A percentile compares a stretch with the other conserved stretches of the same genome.
These are phyloP conservation scores for Phytophthora hybrid DNA, from an alignment of 352 stramenopile genomes.

Conservation along the genomic window DNA sequence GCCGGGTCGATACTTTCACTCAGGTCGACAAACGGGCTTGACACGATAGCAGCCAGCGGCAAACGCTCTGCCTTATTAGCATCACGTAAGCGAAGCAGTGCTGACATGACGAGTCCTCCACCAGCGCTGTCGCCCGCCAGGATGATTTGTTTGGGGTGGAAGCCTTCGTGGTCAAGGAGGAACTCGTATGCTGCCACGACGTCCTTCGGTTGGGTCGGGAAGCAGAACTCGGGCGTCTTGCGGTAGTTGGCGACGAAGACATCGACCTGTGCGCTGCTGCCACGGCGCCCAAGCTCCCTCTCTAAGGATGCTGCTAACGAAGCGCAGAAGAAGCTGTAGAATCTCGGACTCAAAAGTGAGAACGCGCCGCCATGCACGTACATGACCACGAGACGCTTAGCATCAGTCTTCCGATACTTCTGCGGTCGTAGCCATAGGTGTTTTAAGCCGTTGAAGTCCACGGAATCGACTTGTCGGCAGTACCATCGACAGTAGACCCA, in stretches of 20 bases:
- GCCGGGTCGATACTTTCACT: conserved; percentile 19
- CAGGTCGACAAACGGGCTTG: conserved; percentile 30
- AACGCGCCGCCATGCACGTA: conserved; percentile 58
- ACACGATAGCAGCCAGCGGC: conserved; percentile 43
- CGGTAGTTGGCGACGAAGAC: conserved; percentile 61
- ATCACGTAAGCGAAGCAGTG: conserved; percentile 45
- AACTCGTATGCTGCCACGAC: conserved; percentile 43
- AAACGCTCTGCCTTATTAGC: conserved; percentile 12
- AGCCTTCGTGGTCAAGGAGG: conserved; percentile 34
- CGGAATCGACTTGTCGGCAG: conserved; percentile 15
- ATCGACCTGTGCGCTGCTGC: conserved; percentile 33
- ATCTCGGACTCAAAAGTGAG: conserved; percentile 42
- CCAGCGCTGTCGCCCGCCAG: conserved; percentile 54
- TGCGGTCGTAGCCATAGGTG: conserved; percentile 42
- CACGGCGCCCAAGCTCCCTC: conserved; percentile 25
- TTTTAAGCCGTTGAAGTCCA: conserved; percentile 36
- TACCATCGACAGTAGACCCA: conserved; percentile 32
- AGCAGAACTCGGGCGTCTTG: conserved; percentile 51
- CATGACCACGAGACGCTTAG: conserved; percentile 36
- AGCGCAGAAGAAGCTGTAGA: conserved; percentile 49
- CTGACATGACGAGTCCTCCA: conserved; percentile 48
- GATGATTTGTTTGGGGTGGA: conserved; percentile 44
- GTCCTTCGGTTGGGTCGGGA: conserved; percentile 44
- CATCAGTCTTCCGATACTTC: not conserved
- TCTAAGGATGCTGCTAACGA: conserved; percentile 27